Percentiles rank a stretch among this genome's conserved stretches.
phyloP scores from a whole-genome alignment of 805 yeast species.

The Yarrowia osloensis region DNA sequence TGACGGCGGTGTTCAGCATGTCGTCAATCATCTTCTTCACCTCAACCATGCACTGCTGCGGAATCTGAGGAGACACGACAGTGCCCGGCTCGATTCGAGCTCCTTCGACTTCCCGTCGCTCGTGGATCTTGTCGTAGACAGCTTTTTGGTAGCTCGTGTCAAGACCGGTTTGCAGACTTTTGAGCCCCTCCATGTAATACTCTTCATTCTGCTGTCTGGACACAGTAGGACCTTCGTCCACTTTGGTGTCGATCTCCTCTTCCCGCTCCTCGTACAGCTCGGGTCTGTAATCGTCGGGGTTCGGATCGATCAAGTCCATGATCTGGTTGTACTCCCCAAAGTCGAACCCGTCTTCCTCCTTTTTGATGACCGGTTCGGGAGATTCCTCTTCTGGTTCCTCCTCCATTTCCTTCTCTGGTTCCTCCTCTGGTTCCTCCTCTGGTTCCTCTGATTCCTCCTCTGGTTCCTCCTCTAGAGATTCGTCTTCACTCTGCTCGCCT shows the following conservation, averaged over 20 bases:
- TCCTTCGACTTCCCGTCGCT: background rate
- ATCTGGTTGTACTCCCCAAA: background rate
- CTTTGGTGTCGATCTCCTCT: background rate
- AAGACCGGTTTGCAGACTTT: slow-evolving; percentile 33
- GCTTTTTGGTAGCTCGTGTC: slow-evolving; percentile 35
- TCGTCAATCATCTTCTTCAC: slow-evolving; percentile 30
- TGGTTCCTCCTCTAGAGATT: background rate
- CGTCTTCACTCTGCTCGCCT: background rate
- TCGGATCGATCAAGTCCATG: background rate
- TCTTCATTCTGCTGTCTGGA: background rate
- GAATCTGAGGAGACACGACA: slow-evolving; percentile 31
- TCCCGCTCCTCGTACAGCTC: background rate
- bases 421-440: background rate
- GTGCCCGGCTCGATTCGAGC: slow-evolving; percentile 18
- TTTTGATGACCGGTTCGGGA: background rate
- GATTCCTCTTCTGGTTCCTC: background rate
- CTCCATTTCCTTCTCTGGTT: background rate
- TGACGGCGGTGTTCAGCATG: slow-evolving; percentile 7
- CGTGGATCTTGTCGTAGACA: slow-evolving; percentile 36
- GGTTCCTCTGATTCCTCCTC: background rate
- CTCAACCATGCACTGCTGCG: slow-evolving; percentile 25
- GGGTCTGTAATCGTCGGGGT: background rate
- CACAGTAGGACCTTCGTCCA: background rate
- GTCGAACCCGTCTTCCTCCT: background rate
- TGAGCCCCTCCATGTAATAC: background rate